A percentile compares a stretch with the other conserved stretches of the same genome.
Conservation (phyloP, 2,329 filamentous ascomycete species). For the Colletotrichum sp. region DNA sequence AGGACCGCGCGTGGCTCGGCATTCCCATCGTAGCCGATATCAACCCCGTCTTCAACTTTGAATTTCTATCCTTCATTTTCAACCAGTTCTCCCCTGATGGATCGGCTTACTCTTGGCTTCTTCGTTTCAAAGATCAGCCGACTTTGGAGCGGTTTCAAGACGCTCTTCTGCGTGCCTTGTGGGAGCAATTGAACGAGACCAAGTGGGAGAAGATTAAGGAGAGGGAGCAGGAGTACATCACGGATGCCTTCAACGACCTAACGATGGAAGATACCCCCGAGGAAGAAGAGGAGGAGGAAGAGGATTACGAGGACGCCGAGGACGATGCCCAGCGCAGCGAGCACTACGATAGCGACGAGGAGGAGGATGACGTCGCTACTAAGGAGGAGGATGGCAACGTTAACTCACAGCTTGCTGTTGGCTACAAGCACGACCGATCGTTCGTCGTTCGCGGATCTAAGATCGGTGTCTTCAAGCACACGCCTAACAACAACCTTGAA, state of each 20-base stretch:
- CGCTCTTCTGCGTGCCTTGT: slow-evolving; percentile 91
- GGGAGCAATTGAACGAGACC: slow-evolving; percentile 93
- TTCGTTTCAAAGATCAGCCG: slow-evolving; percentile 86
- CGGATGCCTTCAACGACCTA: slow-evolving; percentile 94
- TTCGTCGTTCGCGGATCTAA: slow-evolving; percentile 97
- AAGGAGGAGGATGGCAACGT: slow-evolving; percentile 78
- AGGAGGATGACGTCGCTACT: slow-evolving; percentile 76
- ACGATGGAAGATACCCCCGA: slow-evolving; percentile 79
- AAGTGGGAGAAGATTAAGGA: slow-evolving; percentile 96
- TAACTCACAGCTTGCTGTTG: slow-evolving; percentile 94
- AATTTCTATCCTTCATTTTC: slow-evolving; percentile 99
- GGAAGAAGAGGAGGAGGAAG: slow-evolving; percentile 54
- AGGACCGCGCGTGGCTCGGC: slow-evolving; percentile 83
- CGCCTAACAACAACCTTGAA: slow-evolving; percentile 87
- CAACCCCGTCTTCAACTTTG: slow-evolving; percentile 97
- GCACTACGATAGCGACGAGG: slow-evolving; percentile 72
- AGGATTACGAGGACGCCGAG: slow-evolving; percentile 63
- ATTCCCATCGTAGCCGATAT: slow-evolving; percentile 87
- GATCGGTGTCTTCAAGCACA: slow-evolving; percentile 99
- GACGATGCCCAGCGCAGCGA: slow-evolving; percentile 73
- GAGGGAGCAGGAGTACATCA: slow-evolving; percentile 89
- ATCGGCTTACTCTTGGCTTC: slow-evolving; percentile 91
- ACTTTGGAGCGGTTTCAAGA: slow-evolving; percentile 89
- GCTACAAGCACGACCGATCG: slow-evolving; percentile 95
- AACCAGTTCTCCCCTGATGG: slow-evolving; percentile 92